A percentile compares a stretch with the other conserved stretches of the same genome.
These are phyloP conservation scores for Schizothecium vesticola DNA, from an alignment of 495 filamentous ascomycete species.

Conservation along the genomic window DNA sequence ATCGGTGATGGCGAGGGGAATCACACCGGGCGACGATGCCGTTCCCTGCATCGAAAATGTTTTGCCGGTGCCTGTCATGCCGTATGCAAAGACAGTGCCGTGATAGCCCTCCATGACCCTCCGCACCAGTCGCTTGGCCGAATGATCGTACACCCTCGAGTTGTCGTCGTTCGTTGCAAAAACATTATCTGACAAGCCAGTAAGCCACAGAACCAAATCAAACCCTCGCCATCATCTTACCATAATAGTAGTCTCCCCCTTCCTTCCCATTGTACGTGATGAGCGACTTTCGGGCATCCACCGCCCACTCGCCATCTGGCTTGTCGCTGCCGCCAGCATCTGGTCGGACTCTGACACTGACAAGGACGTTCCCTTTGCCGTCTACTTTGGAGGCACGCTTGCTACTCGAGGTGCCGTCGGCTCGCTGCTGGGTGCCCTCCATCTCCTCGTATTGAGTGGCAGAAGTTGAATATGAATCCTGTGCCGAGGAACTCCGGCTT, in stretches of 20 bases:
- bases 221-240: constrained; percentile 41
- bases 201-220: constrained; percentile 11
- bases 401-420: constrained; percentile 32
- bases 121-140: constrained; percentile 87
- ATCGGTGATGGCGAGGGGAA: constrained; percentile 93
- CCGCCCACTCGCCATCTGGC: constrained; percentile 80
- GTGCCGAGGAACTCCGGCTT: constrained; percentile 81
- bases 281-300: constrained; percentile 77
- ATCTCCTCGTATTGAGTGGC: constrained; percentile 82
- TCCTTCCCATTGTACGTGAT: constrained; percentile 83
- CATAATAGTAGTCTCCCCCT: constrained; percentile 88
- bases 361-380: constrained; percentile 88
- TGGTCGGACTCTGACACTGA: constrained; percentile 89
- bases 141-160: constrained; percentile 85
- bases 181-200: constrained; percentile 69
- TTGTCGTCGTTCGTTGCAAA: constrained; percentile 91
- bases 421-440: constrained; percentile 44
- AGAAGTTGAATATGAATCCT: constrained; percentile 85
- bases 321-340: constrained; percentile 60
- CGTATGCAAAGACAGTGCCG: constrained; percentile 96
- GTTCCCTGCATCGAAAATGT: constrained; percentile 99
- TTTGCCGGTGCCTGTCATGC: constrained; percentile 98
- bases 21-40: constrained; percentile 92
- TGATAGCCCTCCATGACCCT: constrained; percentile 99
- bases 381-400: constrained; percentile 51